Base-by-base conservation (phyloP, 306 rosid species). In the Rosa lucieae region DNA sequence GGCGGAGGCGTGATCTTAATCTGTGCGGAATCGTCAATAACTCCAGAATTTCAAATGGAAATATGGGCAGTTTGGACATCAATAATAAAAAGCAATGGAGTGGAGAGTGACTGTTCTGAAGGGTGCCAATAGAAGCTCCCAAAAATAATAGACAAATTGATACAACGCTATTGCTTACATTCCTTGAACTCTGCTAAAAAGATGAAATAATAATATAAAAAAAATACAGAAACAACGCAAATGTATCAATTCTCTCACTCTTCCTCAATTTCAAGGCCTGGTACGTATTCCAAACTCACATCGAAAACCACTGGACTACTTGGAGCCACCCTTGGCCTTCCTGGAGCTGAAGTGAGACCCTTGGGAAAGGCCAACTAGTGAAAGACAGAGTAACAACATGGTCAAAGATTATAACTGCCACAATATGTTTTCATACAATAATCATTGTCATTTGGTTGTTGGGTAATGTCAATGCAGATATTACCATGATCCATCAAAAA, bases 291-390 rank as follows among this genome's bases (percentile, higher is more conserved):
- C 86, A 94, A 86, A 80, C 97, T 94, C 76, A 94, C 95, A 47
- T 92, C 99, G 70, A 94, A 94, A 79, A 94, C 58, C 48, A 94
- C 99, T 15, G 99, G 97, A 87, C 99, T 94, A 59, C 72, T 92
- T 59, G 99, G 90, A 85, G 97, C 89, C 85, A 94, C 99, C 86
- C 99, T 91, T 83, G 97, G 99, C 86, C 99, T 91, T 80, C 99
- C 99, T 68, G 99, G 99, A 75, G 99, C 97, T 77, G 99, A 92
- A 62, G 48, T 88, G 32, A 94, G 97, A 61, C 97, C 97, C 80
- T 94, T 92, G 43, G 99, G 99, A 83, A 94, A 94, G 62, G 99
- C 97, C 95, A 94, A 81, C 99, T 94, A 82, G 79, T 79, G 65
- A 85, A 76, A 68, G 66, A 42, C 74, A 75, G 43, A 78, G 44